Evolutionary conservation across 768 basidiomycete genomes (phyloP), one percentile per base, ranked within the genome.

Genomic region (Russula ochroleuca): DNA sequence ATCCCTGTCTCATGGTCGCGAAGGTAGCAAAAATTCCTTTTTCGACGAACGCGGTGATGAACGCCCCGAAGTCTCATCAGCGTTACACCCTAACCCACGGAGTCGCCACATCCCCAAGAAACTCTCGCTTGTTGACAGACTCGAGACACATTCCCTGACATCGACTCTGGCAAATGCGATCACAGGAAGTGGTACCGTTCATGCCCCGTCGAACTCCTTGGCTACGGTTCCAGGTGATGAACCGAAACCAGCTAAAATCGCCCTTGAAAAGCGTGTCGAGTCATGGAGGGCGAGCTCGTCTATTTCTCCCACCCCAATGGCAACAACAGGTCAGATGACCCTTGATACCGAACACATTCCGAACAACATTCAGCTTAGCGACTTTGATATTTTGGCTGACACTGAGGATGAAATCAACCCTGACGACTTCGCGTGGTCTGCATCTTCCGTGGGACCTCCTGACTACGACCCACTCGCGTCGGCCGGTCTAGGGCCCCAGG

Each of bases 371-470:
- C 71, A 75, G n/a, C 74, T 71, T 43, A 68, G 67, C 55, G 67
- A 63, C 58, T 33, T 69, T 2, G 67, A 59, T 10, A 63, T 65
- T 6, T 61, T 51, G 19, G 70, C 68, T 17, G 66, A 65, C 43
- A 69, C 61, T 57, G 73, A 73, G 25, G 75, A 78, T 14, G 80
- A 80, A 63, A 74, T 87, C 58, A 80, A 86, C 66, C 72, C 86
- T 33, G 83, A 83, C 48, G 88, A 90, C 67, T 91, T 81, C 69
- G 70, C 79, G 10, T 91, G 87, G 85, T 88, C 87, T 10, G 78
- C 83, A 28, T 85, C 86, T 9, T 89, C 88, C 8, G 73, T 74
- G 2, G 88, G 89, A n/a, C 89, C 88, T 23, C 75, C 74, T 6
- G 73, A 74, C 14, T 71, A 72, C 37, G 79, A 79, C 56, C 77